Conservation (phyloP, 1,284 basidiomycete genomes). For the Pseudozyma sp. region DNA sequence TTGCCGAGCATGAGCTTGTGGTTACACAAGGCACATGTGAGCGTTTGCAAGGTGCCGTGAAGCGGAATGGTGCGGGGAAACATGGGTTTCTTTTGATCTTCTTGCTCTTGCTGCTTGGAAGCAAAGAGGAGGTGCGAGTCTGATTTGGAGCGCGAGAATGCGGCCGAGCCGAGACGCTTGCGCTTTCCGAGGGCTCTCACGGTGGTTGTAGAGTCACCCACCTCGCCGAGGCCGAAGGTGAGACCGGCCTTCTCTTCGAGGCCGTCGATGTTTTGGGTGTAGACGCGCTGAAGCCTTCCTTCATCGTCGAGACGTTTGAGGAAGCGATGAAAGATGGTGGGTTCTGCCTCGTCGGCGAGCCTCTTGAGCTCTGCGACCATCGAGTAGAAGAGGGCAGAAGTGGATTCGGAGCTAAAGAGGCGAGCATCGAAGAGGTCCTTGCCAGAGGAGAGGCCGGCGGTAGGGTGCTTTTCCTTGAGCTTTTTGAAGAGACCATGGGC, state of each 20-base stretch:
- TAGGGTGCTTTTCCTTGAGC: slow-evolving; percentile 80
- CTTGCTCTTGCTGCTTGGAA: slow-evolving; percentile 64
- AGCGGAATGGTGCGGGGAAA: slow-evolving; percentile 85
- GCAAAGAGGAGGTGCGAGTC: slow-evolving; percentile 59
- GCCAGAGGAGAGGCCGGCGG: slow-evolving; percentile 77
- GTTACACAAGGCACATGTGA: slow-evolving; percentile 85
- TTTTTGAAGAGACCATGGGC: slow-evolving; percentile 83
- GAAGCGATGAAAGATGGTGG: slow-evolving; percentile 87
- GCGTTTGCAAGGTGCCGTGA: slow-evolving; percentile 82
- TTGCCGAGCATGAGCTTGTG: slow-evolving; percentile 70
- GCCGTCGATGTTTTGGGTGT: slow-evolving; percentile 96
- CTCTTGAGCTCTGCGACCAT: slow-evolving; percentile 90
- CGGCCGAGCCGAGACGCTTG: slow-evolving; percentile 36
- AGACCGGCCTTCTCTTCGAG: slow-evolving; percentile 83
- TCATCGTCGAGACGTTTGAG: slow-evolving; percentile 85
- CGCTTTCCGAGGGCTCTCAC: slow-evolving; percentile 53
- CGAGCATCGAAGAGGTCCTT: slow-evolving; percentile 92
- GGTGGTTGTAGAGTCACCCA: slow-evolving; percentile 48
- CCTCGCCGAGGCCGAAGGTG: slow-evolving; percentile 70
- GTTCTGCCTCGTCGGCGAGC: slow-evolving; percentile 82
- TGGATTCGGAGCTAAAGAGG: slow-evolving; percentile 80
- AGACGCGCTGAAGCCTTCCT: slow-evolving; percentile 85
- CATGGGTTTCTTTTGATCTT: slow-evolving; percentile 70
- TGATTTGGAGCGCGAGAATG: slow-evolving; percentile 48
- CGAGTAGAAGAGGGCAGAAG: slow-evolving; percentile 85